Evolutionary conservation across 768 basidiomycete species (phyloP), one percentile per base, ranked within the genome.

Genomic region (Suillus placidus): DNA sequence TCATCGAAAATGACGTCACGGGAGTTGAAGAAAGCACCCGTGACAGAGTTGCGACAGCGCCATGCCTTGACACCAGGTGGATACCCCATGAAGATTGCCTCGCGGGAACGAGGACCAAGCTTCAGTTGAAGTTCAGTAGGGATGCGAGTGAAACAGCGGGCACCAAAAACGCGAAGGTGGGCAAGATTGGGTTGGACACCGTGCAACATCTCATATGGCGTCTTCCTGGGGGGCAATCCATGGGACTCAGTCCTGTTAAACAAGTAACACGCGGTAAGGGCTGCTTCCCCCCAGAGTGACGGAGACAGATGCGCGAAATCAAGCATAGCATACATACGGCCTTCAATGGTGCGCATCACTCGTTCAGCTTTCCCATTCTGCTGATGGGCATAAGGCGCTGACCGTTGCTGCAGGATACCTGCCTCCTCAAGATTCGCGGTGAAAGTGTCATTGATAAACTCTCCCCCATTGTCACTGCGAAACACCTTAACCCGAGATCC

Each of bases 331-430:
- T 67, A 70, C 7, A 67, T 68, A 3, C 67, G 66, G 16, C 74
- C 74, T n/a, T 73, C 68, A 0, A 79, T 68, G 0, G 73, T 77
- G 0, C 69, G 63, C 26, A 79, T 71, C 51, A 70, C 74, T 0
- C 74, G 61, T 49, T 80, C 75, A 0, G 67, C 70, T 49, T 74
- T 75, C 0, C 77, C 73, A 67, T 78, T 78, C 64, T 79, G 77
- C 3, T 70, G 69, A 47, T 78, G 76, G 2, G 76, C 71, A 65
- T 78, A 76, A 0, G 77, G 73, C 2, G 71, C 71, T 4, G 73
- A 73, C n/a, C n/a, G n/a, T n/a, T n/a, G n/a, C n/a, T n/a, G n/a
- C n/a, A n/a, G n/a, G n/a, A n/a, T n/a, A n/a, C n/a, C n/a, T n/a
- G n/a, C n/a, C n/a, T n/a, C n/a, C n/a, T n/a, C n/a, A n/a, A n/a